phyloP scores from a whole-genome alignment of 257 asterid species.

The Cinchona pubescens region DNA sequence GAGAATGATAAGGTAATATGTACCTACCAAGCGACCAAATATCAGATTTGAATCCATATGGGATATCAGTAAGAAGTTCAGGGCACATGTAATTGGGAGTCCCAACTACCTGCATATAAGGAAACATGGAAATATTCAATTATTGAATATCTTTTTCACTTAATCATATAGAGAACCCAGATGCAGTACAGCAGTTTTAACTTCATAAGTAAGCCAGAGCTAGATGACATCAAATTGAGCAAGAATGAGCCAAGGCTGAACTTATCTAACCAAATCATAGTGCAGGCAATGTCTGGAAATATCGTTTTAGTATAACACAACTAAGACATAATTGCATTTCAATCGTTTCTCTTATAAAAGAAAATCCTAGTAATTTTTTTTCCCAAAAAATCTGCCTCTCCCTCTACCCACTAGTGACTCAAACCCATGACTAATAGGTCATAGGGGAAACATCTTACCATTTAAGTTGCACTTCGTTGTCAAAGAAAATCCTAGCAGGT shows the following conservation, averaged over 20 bases:
- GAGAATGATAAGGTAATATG: not conserved
- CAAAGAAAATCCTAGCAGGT: slow-evolving; percentile 1
- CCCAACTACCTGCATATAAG: slow-evolving; percentile 75
- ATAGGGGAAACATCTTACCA: too few species aligned
- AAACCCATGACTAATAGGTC: too few species aligned
- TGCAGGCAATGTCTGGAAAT: not conserved
- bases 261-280: not conserved
- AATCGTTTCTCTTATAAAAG: not conserved
- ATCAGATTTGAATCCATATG: slow-evolving; percentile 96
- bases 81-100: slow-evolving; percentile 99
- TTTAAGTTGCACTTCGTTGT: too few species aligned
- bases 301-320: not conserved
- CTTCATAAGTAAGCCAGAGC: not conserved
- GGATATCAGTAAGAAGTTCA: slow-evolving; percentile 96
- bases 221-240: not conserved
- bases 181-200: not conserved
- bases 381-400: too few species aligned
- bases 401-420: too few species aligned
- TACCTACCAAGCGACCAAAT: slow-evolving; percentile 96
- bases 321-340: not conserved
- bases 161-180: slow-evolving; percentile 11
- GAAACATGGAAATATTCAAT: slow-evolving; percentile 9
- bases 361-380: slow-evolving; percentile 7
- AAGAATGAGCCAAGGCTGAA: not conserved
- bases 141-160: slow-evolving; percentile 7